Evolutionary conservation across 208 protist genomes (phyloP), one percentile per base, ranked within the genome.

Genomic region (Herpetomonas samuelpessoai): DNA sequence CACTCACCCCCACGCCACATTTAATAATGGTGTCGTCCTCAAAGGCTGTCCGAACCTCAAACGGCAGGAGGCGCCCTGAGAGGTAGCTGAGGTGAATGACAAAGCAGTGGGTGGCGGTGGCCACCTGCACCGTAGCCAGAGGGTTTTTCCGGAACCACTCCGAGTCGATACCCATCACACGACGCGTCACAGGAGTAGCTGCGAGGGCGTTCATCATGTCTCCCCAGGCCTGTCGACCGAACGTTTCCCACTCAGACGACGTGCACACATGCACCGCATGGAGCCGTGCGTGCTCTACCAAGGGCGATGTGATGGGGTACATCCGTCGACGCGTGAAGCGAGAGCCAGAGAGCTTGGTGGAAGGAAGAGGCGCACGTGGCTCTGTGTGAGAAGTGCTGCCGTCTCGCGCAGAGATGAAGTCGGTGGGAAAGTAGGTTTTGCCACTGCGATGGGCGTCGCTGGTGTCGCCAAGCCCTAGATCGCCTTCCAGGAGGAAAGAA

Each of bases 31-130:
- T 45, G 9, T 63, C 45, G 39, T 77, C 63, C 50, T 47, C 62
- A 2, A 88, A 57, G 6, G 61, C 48, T 1, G 54, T 30, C 44
- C 57, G 62, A 29, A 82, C 68, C 1, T 38, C 28, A 2, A 21
- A 19, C 3, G 81, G 77, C 25, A 88, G 61, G 2, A 4, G 21
- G 7, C 77, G 73, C 2, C 62, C 38, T 1, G 61, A 38, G n/a
- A 84, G 58, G 66, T 76, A 80, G 44, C 55, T 76, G 48, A 88
- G 57, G 45, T 85, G 81, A 53, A 88, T 38, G 22, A 88, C 77
- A 28, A 88, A 80, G 71, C 81, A 88, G 55, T 85, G 77, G 19
- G 70, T 82, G 12, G 55, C 46, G 21, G 81, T 79, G 2, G 74
- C 74, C 16, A 85, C 30, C 71, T 88, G 81, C 12, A 88, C 52